These are phyloP conservation scores for Silene vulgaris DNA, from an alignment of 179 eudicot genomes.

Conservation along the genomic window DNA sequence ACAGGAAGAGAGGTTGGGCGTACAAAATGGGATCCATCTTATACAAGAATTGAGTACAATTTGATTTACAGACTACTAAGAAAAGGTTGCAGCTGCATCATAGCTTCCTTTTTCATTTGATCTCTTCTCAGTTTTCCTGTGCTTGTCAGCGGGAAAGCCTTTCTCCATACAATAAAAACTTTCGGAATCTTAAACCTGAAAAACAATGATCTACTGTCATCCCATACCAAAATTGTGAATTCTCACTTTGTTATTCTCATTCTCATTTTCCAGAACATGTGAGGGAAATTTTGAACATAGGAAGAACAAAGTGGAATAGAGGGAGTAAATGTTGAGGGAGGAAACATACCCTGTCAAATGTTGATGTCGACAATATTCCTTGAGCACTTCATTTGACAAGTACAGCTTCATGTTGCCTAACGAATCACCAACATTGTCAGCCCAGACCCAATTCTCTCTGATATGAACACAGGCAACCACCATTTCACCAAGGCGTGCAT, in stretches of 20 bases:
- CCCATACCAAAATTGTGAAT: not conserved
- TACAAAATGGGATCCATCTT: not conserved
- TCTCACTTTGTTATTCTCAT: not conserved
- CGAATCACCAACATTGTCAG: constrained; percentile 25
- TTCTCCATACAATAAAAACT: constrained; percentile 50
- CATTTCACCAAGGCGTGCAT: constrained; percentile 62
- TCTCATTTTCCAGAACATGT: not conserved
- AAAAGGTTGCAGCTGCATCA: constrained; percentile 33
- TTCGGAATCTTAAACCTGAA: constrained; percentile 84
- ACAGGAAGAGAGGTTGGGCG: not conserved
- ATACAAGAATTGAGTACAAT: not conserved
- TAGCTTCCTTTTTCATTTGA: constrained; percentile 47
- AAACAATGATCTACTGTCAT: not conserved
- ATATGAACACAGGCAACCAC: constrained; percentile 62
- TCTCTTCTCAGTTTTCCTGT: constrained; percentile 77
- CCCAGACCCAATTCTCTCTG: constrained; percentile 62
- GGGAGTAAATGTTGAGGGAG: not conserved
- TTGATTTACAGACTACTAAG: constrained; percentile 36
- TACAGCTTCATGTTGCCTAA: constrained; percentile 15
- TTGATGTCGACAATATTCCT: constrained; percentile 46
- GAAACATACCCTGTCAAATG: constrained; percentile 54
- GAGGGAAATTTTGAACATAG: not conserved
- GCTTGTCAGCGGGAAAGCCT: constrained; percentile 64
- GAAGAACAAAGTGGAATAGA: not conserved
- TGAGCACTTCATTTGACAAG: constrained; percentile 50